Evolutionary conservation across 148 eudicot species (phyloP).

Genomic region (Salicornia ramosissima): DNA sequence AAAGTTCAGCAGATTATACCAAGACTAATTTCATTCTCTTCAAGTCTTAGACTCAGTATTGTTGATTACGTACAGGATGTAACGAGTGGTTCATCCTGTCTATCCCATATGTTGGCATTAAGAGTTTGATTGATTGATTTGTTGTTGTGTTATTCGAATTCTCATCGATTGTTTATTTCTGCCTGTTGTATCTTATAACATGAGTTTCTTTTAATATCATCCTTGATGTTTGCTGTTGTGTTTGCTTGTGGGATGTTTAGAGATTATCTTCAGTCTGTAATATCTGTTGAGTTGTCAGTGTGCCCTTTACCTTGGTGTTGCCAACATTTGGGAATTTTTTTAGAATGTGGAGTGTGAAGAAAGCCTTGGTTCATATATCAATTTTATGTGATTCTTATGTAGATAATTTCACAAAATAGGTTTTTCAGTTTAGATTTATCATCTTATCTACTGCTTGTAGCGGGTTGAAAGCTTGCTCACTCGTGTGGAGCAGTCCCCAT

Average conservation of each 20-base stretch:
- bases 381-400: neutral
- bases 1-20: neutral
- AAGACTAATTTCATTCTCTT: neutral
- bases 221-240: too few relatives aligned
- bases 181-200: too few relatives aligned
- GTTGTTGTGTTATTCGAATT: neutral
- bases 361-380: neutral
- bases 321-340: neutral
- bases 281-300: neutral
- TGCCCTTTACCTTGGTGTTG: neutral
- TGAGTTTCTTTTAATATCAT: too few relatives aligned
- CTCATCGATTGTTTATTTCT: neutral
- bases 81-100: too few relatives aligned
- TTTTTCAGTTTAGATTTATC: neutral
- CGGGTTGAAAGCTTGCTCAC: constrained; percentile 49
- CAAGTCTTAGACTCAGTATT: neutral
- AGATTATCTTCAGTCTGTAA: too few relatives aligned
- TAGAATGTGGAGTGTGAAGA: neutral
- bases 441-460: constrained; percentile 32
- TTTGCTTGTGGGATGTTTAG: too few relatives aligned
- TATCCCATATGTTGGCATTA: too few relatives aligned
- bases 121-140: too few relatives aligned
- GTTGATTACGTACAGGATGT: too few relatives aligned
- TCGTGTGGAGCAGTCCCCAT: constrained; percentile 87
- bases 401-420: neutral